Percentiles rank a stretch among this genome's conserved stretches.
Conservation (phyloP, 495 filamentous ascomycete genomes). For the Aspergillus wentii region DNA sequence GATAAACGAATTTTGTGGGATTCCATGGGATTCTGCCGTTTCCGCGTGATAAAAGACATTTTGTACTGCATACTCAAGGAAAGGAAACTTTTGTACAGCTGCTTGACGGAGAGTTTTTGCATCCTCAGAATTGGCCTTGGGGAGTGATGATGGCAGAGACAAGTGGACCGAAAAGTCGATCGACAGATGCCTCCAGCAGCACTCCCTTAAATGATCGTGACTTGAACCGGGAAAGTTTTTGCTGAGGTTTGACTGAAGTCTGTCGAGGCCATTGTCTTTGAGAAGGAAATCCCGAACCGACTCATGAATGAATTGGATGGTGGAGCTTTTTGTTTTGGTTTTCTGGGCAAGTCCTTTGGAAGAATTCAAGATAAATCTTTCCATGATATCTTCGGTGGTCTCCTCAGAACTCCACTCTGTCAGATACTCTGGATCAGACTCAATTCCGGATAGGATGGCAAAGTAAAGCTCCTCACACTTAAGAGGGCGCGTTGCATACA, state of each 20-base stretch:
- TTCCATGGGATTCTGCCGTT: conserved; percentile 17
- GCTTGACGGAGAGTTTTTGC: conserved; percentile 12
- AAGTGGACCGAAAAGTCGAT: conserved; percentile 6
- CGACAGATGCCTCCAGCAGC: conserved; percentile 23
- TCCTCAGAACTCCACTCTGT: background rate
- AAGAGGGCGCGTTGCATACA: conserved; percentile 27
- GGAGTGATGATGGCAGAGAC: too few relatives aligned
- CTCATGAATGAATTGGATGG: conserved; percentile 47
- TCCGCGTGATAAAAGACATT: conserved; percentile 43
- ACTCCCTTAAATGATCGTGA: conserved; percentile 31
- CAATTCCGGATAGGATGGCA: conserved; percentile 20
- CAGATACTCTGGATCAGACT: conserved; percentile 3
- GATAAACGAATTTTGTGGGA: conserved; percentile 36
- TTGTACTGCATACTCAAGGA: conserved; percentile 40
- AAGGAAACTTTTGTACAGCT: conserved; percentile 24
- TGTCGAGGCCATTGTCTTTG: conserved; percentile 30
- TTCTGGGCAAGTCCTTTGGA: conserved; percentile 43
- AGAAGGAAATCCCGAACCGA: conserved; percentile 41
- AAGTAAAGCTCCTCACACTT: conserved; percentile 25
- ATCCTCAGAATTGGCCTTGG: conserved; percentile 15
- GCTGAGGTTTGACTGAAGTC: conserved; percentile 27
- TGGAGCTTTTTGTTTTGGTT: conserved; percentile 14
- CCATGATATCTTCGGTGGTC: conserved; percentile 7
- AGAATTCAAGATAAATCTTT: conserved; percentile 25
- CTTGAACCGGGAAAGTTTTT: conserved; percentile 16